Evolutionary conservation across 441 rosid species (phyloP).

Genomic region (Corymbia citriodora): DNA sequence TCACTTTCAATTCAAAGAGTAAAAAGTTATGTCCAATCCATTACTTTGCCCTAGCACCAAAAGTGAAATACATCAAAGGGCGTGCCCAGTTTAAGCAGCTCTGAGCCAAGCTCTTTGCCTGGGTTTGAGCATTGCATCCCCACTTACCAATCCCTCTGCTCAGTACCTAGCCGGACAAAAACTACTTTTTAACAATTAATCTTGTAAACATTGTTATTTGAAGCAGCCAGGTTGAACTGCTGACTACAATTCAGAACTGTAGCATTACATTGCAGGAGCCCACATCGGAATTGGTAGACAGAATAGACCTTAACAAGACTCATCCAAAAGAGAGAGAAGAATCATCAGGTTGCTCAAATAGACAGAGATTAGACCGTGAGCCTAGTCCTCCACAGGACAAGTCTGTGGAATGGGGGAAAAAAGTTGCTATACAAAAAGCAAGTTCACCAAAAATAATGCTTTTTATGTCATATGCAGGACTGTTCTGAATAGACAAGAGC

Average conservation of each 20-base stretch:
- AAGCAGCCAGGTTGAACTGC: neutral
- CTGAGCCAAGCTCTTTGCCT: neutral
- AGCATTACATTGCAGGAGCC: neutral
- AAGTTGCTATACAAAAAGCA: neutral
- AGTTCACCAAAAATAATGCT: neutral
- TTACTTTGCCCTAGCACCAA: neutral
- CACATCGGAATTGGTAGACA: neutral
- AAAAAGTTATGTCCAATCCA: neutral
- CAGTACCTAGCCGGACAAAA: neutral
- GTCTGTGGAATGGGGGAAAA: neutral
- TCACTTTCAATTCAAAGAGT: neutral
- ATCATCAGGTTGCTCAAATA: neutral
- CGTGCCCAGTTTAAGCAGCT: neutral
- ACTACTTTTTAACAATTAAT: neutral
- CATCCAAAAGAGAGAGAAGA: neutral
- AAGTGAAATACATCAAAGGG: neutral
- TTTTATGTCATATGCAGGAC: neutral
- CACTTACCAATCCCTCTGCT: neutral
- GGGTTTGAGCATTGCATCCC: neutral
- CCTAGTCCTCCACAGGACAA: neutral
- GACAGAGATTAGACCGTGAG: neutral
- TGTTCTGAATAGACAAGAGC: neutral
- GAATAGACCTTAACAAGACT: neutral
- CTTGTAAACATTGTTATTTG: neutral
- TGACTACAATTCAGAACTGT: neutral